phyloP scores from a whole-genome alignment of 129 eudicot genomes.

The Centella asiatica region DNA sequence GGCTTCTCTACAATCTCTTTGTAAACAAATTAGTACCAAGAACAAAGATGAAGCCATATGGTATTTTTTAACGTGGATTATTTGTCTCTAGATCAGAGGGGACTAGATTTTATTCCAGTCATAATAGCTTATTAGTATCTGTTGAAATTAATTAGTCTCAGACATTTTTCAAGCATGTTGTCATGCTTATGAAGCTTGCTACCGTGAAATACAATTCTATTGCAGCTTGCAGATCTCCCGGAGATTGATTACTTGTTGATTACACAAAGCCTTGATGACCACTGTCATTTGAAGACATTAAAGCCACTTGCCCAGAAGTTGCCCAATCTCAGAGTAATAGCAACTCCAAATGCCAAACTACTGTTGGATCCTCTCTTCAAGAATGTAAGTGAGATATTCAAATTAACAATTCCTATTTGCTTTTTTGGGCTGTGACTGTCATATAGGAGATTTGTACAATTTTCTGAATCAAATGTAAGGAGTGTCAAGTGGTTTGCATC shows the following conservation, averaged over 20 bases:
- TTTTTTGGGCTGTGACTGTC: not conserved
- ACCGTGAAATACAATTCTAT: not conserved
- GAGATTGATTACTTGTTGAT: constrained; percentile 74
- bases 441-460: constrained; percentile 1
- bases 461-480: not conserved
- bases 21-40: not conserved
- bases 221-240: constrained; percentile 89
- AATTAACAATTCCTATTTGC: not conserved
- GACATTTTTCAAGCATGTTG: not conserved
- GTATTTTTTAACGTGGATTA: not conserved
- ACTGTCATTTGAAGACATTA: constrained; percentile 83
- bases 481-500: not conserved
- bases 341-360: constrained; percentile 79
- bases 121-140: not conserved
- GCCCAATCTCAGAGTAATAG: constrained; percentile 68
- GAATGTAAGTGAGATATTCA: constrained; percentile 45
- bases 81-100: not conserved
- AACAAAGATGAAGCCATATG: not conserved
- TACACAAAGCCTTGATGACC: constrained; percentile 97
- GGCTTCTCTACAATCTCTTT: not conserved
- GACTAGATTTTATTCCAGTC: not conserved
- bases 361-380: constrained; percentile 82
- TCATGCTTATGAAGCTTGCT: constrained; percentile 3
- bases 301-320: constrained; percentile 62
- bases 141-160: not conserved